Evolutionary conservation across 2,329 filamentous ascomycete species (phyloP), one percentile per base, ranked within the genome.

Genomic region (Tympanopsis confertula): DNA sequence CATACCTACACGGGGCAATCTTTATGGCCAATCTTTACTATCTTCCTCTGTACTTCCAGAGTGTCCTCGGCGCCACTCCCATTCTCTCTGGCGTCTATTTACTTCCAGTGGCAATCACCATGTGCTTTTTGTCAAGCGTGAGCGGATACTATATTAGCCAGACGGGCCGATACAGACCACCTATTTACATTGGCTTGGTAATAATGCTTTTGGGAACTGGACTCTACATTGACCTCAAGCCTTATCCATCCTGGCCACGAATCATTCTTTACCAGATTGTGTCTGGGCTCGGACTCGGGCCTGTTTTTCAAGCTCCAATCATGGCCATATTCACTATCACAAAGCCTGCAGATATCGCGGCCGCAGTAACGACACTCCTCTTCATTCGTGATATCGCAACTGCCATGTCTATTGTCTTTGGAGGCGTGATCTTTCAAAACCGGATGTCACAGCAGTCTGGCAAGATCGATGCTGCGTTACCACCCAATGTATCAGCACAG

Each of bases 41-140:
- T 45, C 58, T 79, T 17, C 75, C 76, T 0, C 59, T 80, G 0
- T 79, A 69, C 52, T 69, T 78, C 32, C 75, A 81, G 49, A 64
- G 68, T 2, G 72, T 69, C 1, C 62, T 69, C 10, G 61, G 59
- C 39, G 66, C 68, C 4, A 61, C 63, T 0, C 70, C 71, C 1
- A 56, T 73, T 18, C 61, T 56, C n/a, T 74, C 67, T 0, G 56
- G 56, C 2, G 46, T 71, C 1, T 54, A 72, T 1, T 60, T 75
- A 1, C 57, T 78, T 0, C 69, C 75, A 0, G 61, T 73, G 19
- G 68, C 65, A 12, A 40, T 56, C 5, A 42, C 47, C 7, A 33
- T 48, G n/a, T 47, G 42, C 13, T 19, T 36, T 14, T 10, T 35
- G 20, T 37, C 72, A 1, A 63, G 62, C 13, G 41, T 33, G 2